Percentiles rank a stretch among this genome's conserved stretches.
Evolutionary conservation across 108 stramenopile species (phyloP).

Genomic region (Aurantiochytrium sp.): DNA sequence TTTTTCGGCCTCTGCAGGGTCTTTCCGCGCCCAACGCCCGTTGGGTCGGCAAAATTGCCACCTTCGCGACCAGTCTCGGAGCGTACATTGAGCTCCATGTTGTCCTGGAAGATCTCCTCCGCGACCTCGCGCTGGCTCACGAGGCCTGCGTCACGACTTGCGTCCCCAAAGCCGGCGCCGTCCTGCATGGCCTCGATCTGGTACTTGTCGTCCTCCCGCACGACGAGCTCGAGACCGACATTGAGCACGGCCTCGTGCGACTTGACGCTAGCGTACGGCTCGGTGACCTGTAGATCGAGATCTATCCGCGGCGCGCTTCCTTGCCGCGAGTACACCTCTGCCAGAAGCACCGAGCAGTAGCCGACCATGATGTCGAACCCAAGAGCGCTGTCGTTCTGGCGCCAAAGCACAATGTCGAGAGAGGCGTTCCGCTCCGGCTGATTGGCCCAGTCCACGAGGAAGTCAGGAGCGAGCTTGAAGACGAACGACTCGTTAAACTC

Average conservation of each 20-base stretch:
- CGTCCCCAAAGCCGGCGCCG: not conserved
- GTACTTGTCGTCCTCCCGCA: not conserved
- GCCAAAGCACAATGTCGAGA: conserved; percentile 13
- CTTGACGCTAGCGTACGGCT: not conserved
- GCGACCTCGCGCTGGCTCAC: not conserved
- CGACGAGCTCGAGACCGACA: not conserved
- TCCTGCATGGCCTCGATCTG: not conserved
- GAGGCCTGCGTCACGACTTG: not conserved
- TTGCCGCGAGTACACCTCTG: not conserved
- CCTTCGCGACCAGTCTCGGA: not conserved
- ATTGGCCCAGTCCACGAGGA: not conserved
- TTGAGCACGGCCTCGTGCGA: not conserved
- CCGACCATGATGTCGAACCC: not conserved
- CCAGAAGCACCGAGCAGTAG: not conserved
- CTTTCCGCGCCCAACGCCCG: not conserved
- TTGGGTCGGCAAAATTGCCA: not conserved
- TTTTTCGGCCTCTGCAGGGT: not conserved
- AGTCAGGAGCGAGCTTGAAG: not conserved
- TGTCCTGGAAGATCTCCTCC: not conserved
- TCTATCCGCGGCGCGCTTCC: not conserved
- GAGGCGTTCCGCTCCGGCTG: not conserved
- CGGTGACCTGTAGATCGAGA: not conserved
- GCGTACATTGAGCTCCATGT: not conserved
- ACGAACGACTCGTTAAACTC: not conserved
- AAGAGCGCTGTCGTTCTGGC: not conserved